Base-by-base conservation (phyloP, 2,329 filamentous ascomycete species). In the Penicillium brevicompactum region DNA sequence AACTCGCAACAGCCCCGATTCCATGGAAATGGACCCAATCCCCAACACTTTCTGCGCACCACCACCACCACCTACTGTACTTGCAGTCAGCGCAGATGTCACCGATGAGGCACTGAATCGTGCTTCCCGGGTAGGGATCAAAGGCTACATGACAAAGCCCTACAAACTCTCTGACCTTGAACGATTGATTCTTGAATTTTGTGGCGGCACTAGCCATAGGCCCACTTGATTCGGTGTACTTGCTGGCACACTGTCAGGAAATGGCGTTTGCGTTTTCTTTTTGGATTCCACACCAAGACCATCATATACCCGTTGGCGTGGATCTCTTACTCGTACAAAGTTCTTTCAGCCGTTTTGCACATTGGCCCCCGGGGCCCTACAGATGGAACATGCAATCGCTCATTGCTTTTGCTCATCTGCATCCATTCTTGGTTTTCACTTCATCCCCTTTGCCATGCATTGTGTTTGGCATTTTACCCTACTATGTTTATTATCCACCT, bases 101-200 rank as follows among this genome's bases (percentile, higher is more conserved):
- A 88, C 85, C 2, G 84, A 87, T 55, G 82, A 82, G 44, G 85
- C 86, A 8, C 74, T 87, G 51, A 80, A 82, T 51, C 79, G 83
- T 49, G 85, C 85, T 14, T 83, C 80, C 6, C 78, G 80, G 63
- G 84, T 83, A 5, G 86, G 86, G 37, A 88, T 89, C 80, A 84
- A 84, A 67, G 86, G 86, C 2, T 87, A 87, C 63, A 83, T 88
- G 79, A 86, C 84, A 38, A 89, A 89, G 67, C 86, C 86, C 7
- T 88, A 86, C 69, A 85, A 85, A 67, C 74, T 87, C 52, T 71
- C 79, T 52, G 85, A 87, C 69, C 73, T 88, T 62, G 84, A 87
- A 70, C 78, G 81, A 56, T 70, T 87, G 64, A 86, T 88, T 46
- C 63, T 77, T 34, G 76, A 78, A 53, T 80, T 78, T 56, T 79